A percentile compares a stretch with the other conserved stretches of the same genome.
Conservation (phyloP, 768 basidiomycete genomes). For the Dentipellis fragilis region DNA sequence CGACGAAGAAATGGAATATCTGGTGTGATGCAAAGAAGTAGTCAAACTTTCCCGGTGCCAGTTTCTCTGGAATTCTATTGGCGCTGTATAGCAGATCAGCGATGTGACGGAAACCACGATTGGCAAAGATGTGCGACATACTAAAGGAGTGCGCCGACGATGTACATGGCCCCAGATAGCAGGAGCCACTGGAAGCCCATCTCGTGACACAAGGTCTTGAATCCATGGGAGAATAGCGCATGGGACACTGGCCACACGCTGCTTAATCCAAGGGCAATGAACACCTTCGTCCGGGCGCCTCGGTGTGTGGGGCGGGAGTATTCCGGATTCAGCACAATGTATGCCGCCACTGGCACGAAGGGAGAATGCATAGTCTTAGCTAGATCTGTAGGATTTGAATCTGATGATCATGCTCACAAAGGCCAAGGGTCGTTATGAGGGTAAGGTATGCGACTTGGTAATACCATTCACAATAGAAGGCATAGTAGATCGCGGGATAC, state of each 20-base stretch:
- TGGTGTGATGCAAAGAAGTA: constrained; percentile 76
- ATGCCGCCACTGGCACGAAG: constrained; percentile 42
- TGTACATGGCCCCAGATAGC: constrained; percentile 63
- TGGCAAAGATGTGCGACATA: constrained; percentile 29
- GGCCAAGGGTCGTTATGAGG: constrained; percentile 40
- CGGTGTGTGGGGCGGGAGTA: constrained; percentile 70
- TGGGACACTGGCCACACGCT: constrained; percentile 65
- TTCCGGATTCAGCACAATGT: constrained; percentile 68
- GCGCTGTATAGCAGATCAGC: constrained; percentile 42
- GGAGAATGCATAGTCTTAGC: no score
- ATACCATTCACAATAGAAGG: constrained; percentile 56
- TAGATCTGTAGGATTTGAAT: background rate
- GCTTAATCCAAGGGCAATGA: constrained; percentile 67
- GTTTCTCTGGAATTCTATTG: constrained; percentile 69
- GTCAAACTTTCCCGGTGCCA: constrained; percentile 72
- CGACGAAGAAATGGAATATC: constrained; percentile 79
- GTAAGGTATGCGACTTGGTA: constrained; percentile 46
- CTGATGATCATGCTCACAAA: constrained; percentile 33
- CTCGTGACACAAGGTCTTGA: constrained; percentile 38
- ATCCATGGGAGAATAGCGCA: constrained; percentile 47
- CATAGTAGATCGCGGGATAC: constrained; percentile 69
- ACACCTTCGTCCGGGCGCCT: constrained; percentile 66
- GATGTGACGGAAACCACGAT: constrained; percentile 7
- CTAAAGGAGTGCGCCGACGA: constrained; percentile 75
- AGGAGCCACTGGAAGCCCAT: constrained; percentile 69